Conservation (phyloP, 805 yeast genomes). For the Candida qinlingensis region DNA sequence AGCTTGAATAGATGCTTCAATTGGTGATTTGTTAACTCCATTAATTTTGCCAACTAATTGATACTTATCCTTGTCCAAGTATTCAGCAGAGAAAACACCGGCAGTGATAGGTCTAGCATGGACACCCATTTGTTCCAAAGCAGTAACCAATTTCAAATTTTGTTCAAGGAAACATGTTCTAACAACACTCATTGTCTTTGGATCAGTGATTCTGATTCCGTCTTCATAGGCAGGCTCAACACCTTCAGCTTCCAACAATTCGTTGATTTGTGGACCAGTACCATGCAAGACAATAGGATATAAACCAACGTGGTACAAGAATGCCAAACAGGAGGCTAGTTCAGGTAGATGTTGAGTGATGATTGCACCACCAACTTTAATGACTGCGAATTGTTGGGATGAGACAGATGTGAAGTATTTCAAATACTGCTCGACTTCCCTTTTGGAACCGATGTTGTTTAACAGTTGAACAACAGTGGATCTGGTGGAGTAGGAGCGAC, state of each 20-base stretch:
- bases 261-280: constrained; percentile 98
- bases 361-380: constrained; percentile 98
- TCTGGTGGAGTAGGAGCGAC: constrained; percentile 57
- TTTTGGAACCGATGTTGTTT: constrained; percentile 93
- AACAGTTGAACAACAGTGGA: constrained; percentile 93
- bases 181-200: constrained; percentile 92
- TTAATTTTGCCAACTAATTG: constrained; percentile 88
- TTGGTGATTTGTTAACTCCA: constrained; percentile 80
- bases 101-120: constrained; percentile 98
- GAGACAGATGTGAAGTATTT: constrained; percentile 95
- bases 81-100: constrained; percentile 93
- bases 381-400: constrained; percentile 96
- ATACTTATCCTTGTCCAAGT: constrained; percentile 85
- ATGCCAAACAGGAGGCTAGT: constrained; percentile 92
- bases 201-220: constrained; percentile 94
- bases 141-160: constrained; percentile 90
- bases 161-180: constrained; percentile 94
- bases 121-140: constrained; percentile 93
- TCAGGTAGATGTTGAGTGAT: constrained; percentile 92
- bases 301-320: constrained; percentile 93
- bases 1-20: constrained; percentile 91
- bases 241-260: constrained; percentile 85
- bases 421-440: constrained; percentile 97
- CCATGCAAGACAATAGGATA: constrained; percentile 97
- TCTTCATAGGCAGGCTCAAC: constrained; percentile 94